These are phyloP conservation scores for Elongisporangium prolatum DNA, from an alignment of 352 stramenopile genomes.

Conservation along the genomic window DNA sequence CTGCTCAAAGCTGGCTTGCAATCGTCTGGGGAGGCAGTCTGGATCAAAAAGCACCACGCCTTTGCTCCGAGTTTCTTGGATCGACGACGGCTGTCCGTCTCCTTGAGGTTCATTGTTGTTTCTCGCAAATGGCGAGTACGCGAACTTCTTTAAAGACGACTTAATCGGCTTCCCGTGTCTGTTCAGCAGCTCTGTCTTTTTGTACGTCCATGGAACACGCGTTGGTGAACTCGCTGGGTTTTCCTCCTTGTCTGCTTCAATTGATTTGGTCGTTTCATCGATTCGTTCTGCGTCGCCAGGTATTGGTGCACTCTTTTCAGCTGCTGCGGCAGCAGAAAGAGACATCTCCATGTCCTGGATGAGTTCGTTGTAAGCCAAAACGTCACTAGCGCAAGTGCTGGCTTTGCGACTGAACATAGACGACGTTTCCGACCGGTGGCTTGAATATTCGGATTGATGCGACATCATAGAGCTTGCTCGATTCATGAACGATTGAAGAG, in stretches of 20 bases:
- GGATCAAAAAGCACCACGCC: slow-evolving; percentile 51
- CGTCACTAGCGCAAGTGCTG: slow-evolving; percentile 54
- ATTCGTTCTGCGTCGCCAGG: neutral
- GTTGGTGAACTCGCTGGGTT: neutral
- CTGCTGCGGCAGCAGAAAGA: neutral
- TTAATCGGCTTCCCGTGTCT: slow-evolving; percentile 2
- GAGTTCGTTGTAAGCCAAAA: slow-evolving; percentile 55
- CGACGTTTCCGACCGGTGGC: slow-evolving; percentile 19
- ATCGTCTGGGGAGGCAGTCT: slow-evolving; percentile 18
- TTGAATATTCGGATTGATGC: slow-evolving; percentile 12
- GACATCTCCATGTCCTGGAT: slow-evolving; percentile 59
- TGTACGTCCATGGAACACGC: neutral
- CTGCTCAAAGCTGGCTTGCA: slow-evolving; percentile 9
- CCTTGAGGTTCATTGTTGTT: slow-evolving; percentile 13
- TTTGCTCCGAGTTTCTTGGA: slow-evolving; percentile 5
- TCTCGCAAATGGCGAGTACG: slow-evolving; percentile 10
- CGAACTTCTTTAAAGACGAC: slow-evolving; percentile 6
- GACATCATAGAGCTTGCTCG: neutral
- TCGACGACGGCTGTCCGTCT: slow-evolving; percentile 8
- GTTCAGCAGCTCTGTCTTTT: neutral
- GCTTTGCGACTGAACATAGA: slow-evolving; percentile 32
- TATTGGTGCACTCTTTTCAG: neutral
- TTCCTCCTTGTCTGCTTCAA: neutral
- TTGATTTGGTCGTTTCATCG: neutral
- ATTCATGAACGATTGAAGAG: neutral